Base-by-base conservation (phyloP, 345 rosid species). In the Erodium maritimum region DNA sequence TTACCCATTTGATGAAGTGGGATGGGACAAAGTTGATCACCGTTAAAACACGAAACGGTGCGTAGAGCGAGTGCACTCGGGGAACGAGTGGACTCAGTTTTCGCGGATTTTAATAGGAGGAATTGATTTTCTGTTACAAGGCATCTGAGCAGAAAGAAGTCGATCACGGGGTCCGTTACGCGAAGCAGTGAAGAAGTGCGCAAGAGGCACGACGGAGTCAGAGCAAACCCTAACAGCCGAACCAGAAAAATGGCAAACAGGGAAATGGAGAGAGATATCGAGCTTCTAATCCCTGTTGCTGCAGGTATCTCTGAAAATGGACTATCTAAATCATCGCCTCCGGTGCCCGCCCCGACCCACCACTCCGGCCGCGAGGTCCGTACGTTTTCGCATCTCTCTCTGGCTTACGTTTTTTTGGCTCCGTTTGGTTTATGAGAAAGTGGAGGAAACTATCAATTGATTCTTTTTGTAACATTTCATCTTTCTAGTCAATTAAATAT, bases 191-290 rank as follows among this genome's bases (percentile, higher is more conserved):
- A 24, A 48, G 22, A 21, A 21, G 25, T 22, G 14, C 63, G 12
- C 6, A 22, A 21, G 50, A n/a, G 53, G n/a, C 48, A 20, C 11
- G 12, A 9, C 3, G 17, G 19, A 29, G 55, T 25, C 10, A 67
- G 50, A 19, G 12, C 24, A 55, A 48, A 46, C 14, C 50, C 50
- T 34, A 17, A 20, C 42, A 45, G 16, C 5, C 25, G 25, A 55
- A 45, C 37, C 64, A 7, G 45, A n/a, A 17, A 7, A 19, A 69
- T 76, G 74, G 57, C 68, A 52, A 45, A 67, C 7, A 69, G 71
- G 56, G 80, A 75, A 2, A 50, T 64, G 52, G 73, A 71, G 18
- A 72, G 74, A 64, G 80, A 76, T 50, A 63, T 65, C 23, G 74
- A 76, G 62, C 42, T 72, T 42, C 55, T 75, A 61, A 71, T 69